Conservation (phyloP, 2,329 filamentous ascomycete genomes). For the Pseudogymnoascus sp. region DNA sequence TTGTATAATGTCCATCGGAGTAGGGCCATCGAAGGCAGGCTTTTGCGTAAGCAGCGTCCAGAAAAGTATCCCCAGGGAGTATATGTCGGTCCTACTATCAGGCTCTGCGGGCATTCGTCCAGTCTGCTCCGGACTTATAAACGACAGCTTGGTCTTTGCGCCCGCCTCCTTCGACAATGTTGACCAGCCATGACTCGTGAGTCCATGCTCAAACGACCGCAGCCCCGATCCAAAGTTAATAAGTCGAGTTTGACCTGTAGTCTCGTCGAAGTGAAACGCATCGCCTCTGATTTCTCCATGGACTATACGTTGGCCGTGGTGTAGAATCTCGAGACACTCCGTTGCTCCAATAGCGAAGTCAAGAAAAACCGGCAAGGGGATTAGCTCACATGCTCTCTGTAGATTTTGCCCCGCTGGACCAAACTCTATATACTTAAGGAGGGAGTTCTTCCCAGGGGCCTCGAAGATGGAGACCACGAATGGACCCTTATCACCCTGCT, state of each 20-base stretch:
- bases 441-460: conserved; percentile 65
- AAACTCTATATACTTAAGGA: conserved; percentile 65
- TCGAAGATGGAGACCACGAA: conserved; percentile 78
- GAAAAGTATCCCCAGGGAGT: conserved; percentile 82
- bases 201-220: conserved; percentile 81
- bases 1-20: conserved; percentile 85
- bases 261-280: conserved; percentile 76
- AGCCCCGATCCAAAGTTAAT: conserved; percentile 81
- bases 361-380: conserved; percentile 65
- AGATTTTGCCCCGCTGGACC: conserved; percentile 53
- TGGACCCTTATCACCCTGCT: conserved; percentile 61
- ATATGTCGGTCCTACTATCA: conserved; percentile 87
- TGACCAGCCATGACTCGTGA: conserved; percentile 81
- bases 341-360: conserved; percentile 87
- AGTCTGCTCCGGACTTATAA: conserved; percentile 91
- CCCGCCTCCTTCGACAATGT: conserved; percentile 74
- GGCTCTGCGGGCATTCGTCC: conserved; percentile 88
- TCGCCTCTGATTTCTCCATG: conserved; percentile 89
- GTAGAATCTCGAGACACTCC: conserved; percentile 81
- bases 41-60: conserved; percentile 78
- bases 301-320: conserved; percentile 77
- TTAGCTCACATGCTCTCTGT: conserved; percentile 28
- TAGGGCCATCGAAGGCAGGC: conserved; percentile 70
- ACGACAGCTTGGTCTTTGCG: conserved; percentile 81
- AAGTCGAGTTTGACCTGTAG: conserved; percentile 66